Base-by-base conservation (phyloP, 345 rosid species). In the Garcia nutans region DNA sequence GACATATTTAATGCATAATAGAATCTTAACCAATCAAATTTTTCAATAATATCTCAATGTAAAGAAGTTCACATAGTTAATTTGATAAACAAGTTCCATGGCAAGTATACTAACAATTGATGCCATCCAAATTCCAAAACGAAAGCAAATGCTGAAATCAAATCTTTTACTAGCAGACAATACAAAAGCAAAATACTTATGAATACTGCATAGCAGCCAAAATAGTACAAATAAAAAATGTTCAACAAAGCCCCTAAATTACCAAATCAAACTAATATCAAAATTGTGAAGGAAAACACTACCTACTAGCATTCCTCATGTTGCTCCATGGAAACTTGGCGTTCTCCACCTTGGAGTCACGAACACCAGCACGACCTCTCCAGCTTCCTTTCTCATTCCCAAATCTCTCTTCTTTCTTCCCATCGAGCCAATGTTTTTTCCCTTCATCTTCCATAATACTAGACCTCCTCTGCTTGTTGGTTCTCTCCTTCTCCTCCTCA, bases 381-480 rank as follows among this genome's bases (percentile, higher is more conserved):
- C 84, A 64, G 65, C 56, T 16, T 65, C 78, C 26, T 19, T 71
- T 58, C 76, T 81, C 77, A 15, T 54, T 12, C 60, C 72, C 74
- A 17, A 61, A 79, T 20, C 73, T 70, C 78, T 82, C 86, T 78
- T 76, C 80, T 75, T 81, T 80, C 70, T 76, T 84, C 23, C 68
- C 87, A 10, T 96, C 93, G 42, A 96, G 97, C 99, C 98, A 96
- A 70, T 93, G 98, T 77, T 70, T 89, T 86, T 76, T 88, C 76
- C 76, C 88, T 57, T 83, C 91, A 23, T 89, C 94, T 68, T 91
- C 98, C 5, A 93, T 89, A 44, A 93, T 84, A 73, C 87, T 90
- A 45, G 91, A 81, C 45, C 81, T 83, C 31, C 84, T 86, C 85
- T 83, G 82, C 85, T 88, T 89, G 24, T 71, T 78, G 70, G 77